phyloP scores from a whole-genome alignment of 1,139 yeast species.

The Hyphopichia burtonii region DNA sequence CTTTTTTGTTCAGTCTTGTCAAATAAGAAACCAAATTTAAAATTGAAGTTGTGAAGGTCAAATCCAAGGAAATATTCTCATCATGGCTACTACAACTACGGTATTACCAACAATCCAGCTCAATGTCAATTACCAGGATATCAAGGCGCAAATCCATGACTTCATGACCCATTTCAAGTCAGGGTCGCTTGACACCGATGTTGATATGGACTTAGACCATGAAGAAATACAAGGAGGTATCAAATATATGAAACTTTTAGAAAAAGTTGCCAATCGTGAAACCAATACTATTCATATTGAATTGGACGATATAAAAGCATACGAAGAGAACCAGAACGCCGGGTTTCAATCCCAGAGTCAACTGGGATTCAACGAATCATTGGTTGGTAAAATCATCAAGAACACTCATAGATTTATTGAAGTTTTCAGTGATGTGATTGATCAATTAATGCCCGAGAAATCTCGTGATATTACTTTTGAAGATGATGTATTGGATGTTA shows the following conservation, averaged over 20 bases:
- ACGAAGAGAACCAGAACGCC: constrained; percentile 49
- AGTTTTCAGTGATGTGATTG: constrained; percentile 70
- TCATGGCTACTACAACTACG: constrained; percentile 20
- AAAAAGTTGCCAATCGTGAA: constrained; percentile 82
- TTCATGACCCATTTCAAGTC: constrained; percentile 61
- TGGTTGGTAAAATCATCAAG: constrained; percentile 59
- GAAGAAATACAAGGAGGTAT: constrained; percentile 43
- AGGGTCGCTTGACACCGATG: constrained; percentile 14
- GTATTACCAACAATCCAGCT: constrained; percentile 57
- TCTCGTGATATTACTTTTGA: constrained; percentile 73
- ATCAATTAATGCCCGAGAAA: constrained; percentile 80
- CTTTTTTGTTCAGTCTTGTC: too few species aligned
- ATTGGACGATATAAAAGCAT: constrained; percentile 77
- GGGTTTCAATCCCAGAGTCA: constrained; percentile 23
- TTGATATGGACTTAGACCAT: constrained; percentile 17
- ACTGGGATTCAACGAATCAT: constrained; percentile 24
- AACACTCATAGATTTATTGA: constrained; percentile 83
- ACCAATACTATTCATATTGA: constrained; percentile 66
- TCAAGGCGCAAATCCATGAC: constrained; percentile 52
- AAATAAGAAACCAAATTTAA: too few species aligned
- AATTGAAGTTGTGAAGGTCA: too few species aligned
- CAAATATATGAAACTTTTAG: constrained; percentile 76
- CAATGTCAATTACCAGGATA: constrained; percentile 60
- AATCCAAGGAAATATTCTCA: not conserved
- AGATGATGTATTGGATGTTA: constrained; percentile 92